Conservation (phyloP, 176 grass and related monocot species). For the Phoenix dactylifera region DNA sequence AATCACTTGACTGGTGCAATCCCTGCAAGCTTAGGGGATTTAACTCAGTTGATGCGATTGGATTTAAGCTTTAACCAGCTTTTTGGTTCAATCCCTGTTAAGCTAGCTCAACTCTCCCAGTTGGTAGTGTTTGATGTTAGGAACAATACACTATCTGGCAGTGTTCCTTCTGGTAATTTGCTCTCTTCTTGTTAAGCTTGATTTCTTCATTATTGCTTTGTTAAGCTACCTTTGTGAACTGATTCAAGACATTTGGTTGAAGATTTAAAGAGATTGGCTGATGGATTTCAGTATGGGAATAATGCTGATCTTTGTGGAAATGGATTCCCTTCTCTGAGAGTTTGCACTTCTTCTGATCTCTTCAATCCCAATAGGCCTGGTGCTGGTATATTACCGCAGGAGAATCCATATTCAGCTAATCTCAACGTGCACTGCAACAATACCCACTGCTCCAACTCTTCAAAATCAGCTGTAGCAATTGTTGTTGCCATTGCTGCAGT, state of each 20-base stretch:
- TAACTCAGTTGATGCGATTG: slow-evolving; percentile 50
- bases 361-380: slow-evolving; percentile 52
- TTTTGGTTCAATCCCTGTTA: slow-evolving; percentile 77
- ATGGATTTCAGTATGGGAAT: slow-evolving; percentile 70
- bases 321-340: slow-evolving; percentile 39
- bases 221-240: not conserved
- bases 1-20: slow-evolving; percentile 77
- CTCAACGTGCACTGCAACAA: slow-evolving; percentile 28
- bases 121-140: slow-evolving; percentile 59
- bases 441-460: slow-evolving; percentile 30
- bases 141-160: slow-evolving; percentile 93
- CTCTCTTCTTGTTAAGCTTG: not conserved
- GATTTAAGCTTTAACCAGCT: slow-evolving; percentile 77
- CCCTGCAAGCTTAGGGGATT: slow-evolving; percentile 74
- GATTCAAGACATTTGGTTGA: not conserved
- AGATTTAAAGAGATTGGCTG: slow-evolving; percentile 65
- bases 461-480: slow-evolving; percentile 34
- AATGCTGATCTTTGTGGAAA: slow-evolving; percentile 67
- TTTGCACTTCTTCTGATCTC: slow-evolving; percentile 68
- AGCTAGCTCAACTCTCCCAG: slow-evolving; percentile 42
- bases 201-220: not conserved
- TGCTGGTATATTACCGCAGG: slow-evolving; percentile 41
- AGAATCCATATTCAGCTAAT: slow-evolving; percentile 15
- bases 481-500: slow-evolving; percentile 20
- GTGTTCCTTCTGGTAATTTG: slow-evolving; percentile 52